Evolutionary conservation across 495 filamentous ascomycete genomes (phyloP), one percentile per base, ranked within the genome.

Genomic region (Podospora fimiseda): DNA sequence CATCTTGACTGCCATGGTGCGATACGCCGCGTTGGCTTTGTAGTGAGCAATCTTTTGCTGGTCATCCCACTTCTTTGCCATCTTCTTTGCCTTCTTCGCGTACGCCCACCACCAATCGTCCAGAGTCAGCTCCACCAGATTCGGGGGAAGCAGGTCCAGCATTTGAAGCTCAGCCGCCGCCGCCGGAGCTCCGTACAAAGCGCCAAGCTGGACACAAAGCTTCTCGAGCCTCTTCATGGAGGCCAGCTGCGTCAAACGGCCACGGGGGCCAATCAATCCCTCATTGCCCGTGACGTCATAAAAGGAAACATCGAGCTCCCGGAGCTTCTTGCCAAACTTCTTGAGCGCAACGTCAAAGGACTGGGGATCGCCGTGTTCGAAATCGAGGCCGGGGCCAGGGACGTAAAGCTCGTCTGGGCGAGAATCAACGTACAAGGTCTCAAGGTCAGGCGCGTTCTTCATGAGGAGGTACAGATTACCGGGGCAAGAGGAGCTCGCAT

Each of bases 91-190:
- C 22, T 43, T 45, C 7, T 50, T 20, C 5, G 48, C 40, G 50
- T 58, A 58, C 39, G 36, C 33, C 64, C 64, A 69, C 66, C 66
- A 67, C 60, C 58, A 69, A 50, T 69, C 66, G 33, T 67, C 64
- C 16, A 69, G 56, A 1, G 60, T 56, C 6, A 69, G 51, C 48
- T 65, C 62, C 19, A 65, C 58, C 14, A 69, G 58, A 33, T 61
- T 63, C 3, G 62, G 59, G 40, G 66, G 66, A 7, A 69, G 58
- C 8, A 69, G 46, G 1, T 60, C 60, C 9, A 51, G 45, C 1
- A 69, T 51, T 16, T 53, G 58, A n/a, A 44, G 56, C 5, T 37
- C 23, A 6, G 43, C 40, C n/a, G 52, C 55, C 0, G 48, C 43
- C 2, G 56, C 46, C 4, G 46, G 33, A 2, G 9, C 20, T 2